A percentile compares a stretch with the other conserved stretches of the same genome.
Conservation (phyloP, 169 alveolate species). For the Eimeria tenella region DNA sequence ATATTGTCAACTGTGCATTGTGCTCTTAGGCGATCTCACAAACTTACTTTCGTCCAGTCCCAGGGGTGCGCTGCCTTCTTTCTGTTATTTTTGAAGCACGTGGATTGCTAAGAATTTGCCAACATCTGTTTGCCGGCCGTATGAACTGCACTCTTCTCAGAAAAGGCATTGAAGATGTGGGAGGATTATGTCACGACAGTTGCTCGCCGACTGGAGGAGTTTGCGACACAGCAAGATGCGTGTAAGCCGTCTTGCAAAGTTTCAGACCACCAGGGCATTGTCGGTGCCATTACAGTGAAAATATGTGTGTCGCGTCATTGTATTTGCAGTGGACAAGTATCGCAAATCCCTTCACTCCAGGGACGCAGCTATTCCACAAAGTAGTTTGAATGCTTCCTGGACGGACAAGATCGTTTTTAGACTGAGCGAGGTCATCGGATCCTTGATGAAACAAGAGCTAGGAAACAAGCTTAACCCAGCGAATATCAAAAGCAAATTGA, state of each 20-base stretch:
- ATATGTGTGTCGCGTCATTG: not conserved
- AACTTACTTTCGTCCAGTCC: not conserved
- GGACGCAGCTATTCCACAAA: constrained; percentile 41
- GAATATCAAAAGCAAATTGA: constrained; percentile 19
- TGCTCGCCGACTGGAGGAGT: constrained; percentile 41
- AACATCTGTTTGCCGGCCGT: too few relatives aligned
- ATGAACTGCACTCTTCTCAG: not conserved
- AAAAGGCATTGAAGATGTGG: constrained; percentile 54
- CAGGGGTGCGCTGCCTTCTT: not conserved
- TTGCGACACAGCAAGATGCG: constrained; percentile 44
- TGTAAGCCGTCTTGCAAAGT: not conserved
- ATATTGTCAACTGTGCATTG: not conserved
- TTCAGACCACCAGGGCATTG: not conserved
- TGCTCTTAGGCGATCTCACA: constrained; percentile 39
- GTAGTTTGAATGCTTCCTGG: constrained; percentile 37
- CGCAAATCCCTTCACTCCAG: constrained; percentile 34
- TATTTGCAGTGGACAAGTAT: constrained; percentile 42
- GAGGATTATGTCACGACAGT: constrained; percentile 59
- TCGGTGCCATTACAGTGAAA: not conserved
- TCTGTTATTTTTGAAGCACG: not conserved
- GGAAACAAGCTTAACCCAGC: constrained; percentile 2
- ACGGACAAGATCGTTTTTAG: constrained; percentile 31
- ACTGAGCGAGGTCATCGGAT: constrained; percentile 30
- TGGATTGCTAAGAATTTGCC: too few relatives aligned
- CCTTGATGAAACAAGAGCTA: constrained; percentile 26